Evolutionary conservation across 345 rosid species (phyloP).

Genomic region (Barbarea vulgaris): DNA sequence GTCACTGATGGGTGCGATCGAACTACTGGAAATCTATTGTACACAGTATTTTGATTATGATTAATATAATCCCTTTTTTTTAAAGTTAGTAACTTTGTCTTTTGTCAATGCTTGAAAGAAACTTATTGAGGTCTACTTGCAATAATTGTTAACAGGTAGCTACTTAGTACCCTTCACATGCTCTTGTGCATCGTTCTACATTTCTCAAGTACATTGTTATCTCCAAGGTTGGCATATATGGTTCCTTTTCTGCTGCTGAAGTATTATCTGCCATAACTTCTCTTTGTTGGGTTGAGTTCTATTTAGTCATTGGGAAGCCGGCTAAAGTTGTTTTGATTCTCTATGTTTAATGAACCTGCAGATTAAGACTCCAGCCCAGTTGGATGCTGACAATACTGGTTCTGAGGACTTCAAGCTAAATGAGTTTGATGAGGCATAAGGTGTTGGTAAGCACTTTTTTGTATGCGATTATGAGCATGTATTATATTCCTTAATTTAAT

Average conservation of each 20-base stretch:
- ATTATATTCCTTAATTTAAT: background rate
- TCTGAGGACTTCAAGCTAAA: conserved; percentile 60
- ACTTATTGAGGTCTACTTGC: background rate
- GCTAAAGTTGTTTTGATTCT: conserved; percentile 14
- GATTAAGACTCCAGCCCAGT: conserved; percentile 87
- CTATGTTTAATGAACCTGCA: conserved; percentile 38
- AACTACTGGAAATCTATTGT: conserved; percentile 76
- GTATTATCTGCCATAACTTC: background rate
- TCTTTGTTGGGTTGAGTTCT: background rate
- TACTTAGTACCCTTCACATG: conserved; percentile 75
- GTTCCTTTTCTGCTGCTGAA: no score
- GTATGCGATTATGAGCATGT: background rate
- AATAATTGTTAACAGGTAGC: conserved; percentile 63
- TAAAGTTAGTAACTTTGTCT: background rate
- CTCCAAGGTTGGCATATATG: conserved; percentile 52
- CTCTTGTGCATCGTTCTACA: conserved; percentile 76
- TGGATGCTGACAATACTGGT: conserved; percentile 67
- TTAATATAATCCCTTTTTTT: background rate
- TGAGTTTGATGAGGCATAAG: conserved; percentile 89
- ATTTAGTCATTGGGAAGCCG: background rate
- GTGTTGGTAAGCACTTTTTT: conserved; percentile 63
- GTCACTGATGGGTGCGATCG: conserved; percentile 84
- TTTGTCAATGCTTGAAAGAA: background rate
- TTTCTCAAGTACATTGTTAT: conserved; percentile 67
- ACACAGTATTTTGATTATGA: conserved; percentile 54